Base-by-base conservation (phyloP, 23 red algal genomes). In the Gracilaria vermiculophylla region DNA sequence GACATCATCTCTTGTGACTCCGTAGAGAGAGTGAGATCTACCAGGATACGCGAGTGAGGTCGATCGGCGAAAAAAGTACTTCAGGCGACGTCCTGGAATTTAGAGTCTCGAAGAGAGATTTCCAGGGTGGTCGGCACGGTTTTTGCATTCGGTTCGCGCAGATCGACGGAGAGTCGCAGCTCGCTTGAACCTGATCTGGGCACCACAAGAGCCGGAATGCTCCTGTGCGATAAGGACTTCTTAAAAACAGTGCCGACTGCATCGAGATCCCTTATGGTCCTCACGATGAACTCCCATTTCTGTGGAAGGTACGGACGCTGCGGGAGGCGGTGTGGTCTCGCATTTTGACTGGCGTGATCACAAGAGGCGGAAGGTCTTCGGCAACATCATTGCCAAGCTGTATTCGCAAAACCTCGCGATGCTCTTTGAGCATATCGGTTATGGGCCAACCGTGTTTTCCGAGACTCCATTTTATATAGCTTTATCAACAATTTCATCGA, bases 1-100 rank as follows among this genome's bases (percentile, higher is more conserved):
- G 64, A 87, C 62, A 87, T 75, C 42, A 53, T 47, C 34, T 87
- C 82, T 12, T 60, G 62, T 2, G 82, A 87, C 8, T 87, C 45
- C 5, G 34, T 1, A 11, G 69, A 48, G 4, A 87, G 82, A 7
- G 61, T 15, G 62, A 17, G 15, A 87, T 21, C 21, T 75, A 20
- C 82, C 64, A 87, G 19, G 62, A 61, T 2, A 28, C 41, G 32
- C 58, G 67, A 3, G 73, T 1, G 6, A 55, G 52, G 16, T 55
- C 52, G 10, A 12, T 76, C 27, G 9, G 12, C 69, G 6, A 51
- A 45, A n/a, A 33, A 45, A 24, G 50, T 76, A 21, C 74, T 78
- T 16, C 74, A 41, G 7, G 74, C 44, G 41, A 78, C 19, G 15
- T 56, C 44, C 69, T 87, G 40, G 6, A 76, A 25, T 14, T 32